Conservation (phyloP, 1,284 basidiomycete species). For the Cutaneotrichosporon cutaneum region DNA sequence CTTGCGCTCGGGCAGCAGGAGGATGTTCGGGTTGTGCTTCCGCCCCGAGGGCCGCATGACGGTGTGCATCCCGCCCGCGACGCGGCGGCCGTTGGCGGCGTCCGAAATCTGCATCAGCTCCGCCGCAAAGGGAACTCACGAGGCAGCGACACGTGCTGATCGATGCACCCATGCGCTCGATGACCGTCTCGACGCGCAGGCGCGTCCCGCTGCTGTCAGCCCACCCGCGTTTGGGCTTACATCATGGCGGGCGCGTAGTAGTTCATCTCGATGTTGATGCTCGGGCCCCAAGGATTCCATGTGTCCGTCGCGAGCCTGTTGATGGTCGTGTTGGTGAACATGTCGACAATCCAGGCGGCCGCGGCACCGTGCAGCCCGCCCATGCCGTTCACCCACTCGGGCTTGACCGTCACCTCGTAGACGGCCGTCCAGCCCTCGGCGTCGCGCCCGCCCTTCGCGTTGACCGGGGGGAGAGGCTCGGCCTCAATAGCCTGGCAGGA, state of each 20-base stretch:
- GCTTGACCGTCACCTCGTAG: constrained; percentile 14
- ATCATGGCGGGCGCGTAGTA: constrained; percentile 30
- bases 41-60: not conserved
- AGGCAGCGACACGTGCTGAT: constrained; percentile 13
- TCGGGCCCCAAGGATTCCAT: constrained; percentile 35
- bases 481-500: constrained; percentile 8
- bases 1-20: not conserved
- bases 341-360: constrained; percentile 39
- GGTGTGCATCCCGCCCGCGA: constrained; percentile 17
- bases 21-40: constrained; percentile 1
- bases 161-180: constrained; percentile 16
- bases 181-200: constrained; percentile 4
- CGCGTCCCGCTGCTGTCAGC: constrained; percentile 8
- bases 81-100: constrained; percentile 8
- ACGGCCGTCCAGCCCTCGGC: constrained; percentile 16
- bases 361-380: constrained; percentile 41
- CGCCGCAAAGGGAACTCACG: not conserved
- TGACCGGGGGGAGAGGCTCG: constrained; percentile 15
- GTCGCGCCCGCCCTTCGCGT: constrained; percentile 14
- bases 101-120: constrained; percentile 12
- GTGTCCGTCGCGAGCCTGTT: constrained; percentile 23
- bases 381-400: constrained; percentile 38
- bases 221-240: constrained; percentile 1
- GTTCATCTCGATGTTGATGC: constrained; percentile 37
- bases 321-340: constrained; percentile 12